These are phyloP conservation scores for Candolleomyces eurysporus DNA, from an alignment of 768 basidiomycete genomes.

Conservation along the genomic window DNA sequence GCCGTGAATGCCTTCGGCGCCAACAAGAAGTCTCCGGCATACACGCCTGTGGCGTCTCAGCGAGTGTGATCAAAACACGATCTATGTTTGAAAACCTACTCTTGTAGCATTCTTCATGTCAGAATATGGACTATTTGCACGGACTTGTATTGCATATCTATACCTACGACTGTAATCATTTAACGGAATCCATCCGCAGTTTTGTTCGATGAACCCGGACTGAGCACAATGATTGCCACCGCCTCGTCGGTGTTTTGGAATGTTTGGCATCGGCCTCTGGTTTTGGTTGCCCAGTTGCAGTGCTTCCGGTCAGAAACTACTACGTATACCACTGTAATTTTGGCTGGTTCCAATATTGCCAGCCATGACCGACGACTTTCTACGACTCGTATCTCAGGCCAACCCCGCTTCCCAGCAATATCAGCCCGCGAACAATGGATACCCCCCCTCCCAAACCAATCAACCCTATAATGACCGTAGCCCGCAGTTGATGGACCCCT, in stretches of 20 bases:
- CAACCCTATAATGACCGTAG: constrained; percentile 40
- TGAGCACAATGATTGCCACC: background rate
- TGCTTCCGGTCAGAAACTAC: background rate
- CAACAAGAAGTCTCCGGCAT: constrained; percentile 1
- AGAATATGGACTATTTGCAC: background rate
- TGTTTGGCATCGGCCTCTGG: constrained; percentile 12
- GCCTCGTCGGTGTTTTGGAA: background rate
- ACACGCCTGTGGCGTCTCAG: background rate
- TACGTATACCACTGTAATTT: background rate
- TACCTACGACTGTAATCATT: background rate
- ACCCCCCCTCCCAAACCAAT: constrained; percentile 53
- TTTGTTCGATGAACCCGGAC: no score
- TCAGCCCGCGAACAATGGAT: constrained; percentile 52
- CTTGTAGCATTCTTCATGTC: background rate
- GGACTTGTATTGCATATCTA: background rate
- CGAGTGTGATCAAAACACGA: no score
- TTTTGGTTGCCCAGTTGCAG: background rate
- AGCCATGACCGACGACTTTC: constrained; percentile 69
- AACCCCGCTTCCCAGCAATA: constrained; percentile 61
- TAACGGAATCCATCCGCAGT: no score
- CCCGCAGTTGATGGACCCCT: constrained; percentile 72
- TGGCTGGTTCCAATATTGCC: constrained; percentile 5
- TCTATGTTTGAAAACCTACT: background rate
- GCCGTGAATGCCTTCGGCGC: constrained; percentile 25
- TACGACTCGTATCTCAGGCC: constrained; percentile 66